These are phyloP conservation scores for Fraxinus paxiana DNA, from an alignment of 305 asterid genomes.

Conservation along the genomic window DNA sequence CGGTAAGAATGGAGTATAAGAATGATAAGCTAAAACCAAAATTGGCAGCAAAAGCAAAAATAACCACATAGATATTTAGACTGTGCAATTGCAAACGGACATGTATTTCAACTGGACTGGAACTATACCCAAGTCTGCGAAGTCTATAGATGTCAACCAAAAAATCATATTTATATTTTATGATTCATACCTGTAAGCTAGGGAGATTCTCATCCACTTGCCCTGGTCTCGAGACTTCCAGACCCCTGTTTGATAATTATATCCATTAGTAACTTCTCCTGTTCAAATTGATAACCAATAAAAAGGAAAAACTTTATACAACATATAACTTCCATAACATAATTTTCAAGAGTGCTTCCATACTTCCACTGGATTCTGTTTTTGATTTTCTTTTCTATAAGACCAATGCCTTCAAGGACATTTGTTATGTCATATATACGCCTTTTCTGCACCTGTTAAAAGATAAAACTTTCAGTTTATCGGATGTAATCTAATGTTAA, in stretches of 20 bases:
- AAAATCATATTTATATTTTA: neutral
- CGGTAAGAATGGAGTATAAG: neutral
- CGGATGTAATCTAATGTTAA: neutral
- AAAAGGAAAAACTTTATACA: slow-evolving; percentile 14
- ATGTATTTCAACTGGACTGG: neutral
- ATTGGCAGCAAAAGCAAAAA: neutral
- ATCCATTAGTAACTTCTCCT: slow-evolving; percentile 25
- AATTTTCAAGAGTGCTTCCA: slow-evolving; percentile 25
- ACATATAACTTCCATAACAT: slow-evolving; percentile 13
- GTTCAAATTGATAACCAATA: slow-evolving; percentile 18
- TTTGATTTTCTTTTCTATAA: slow-evolving; percentile 90
- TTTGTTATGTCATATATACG: slow-evolving; percentile 98
- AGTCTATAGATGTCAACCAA: neutral
- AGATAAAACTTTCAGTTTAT: slow-evolving; percentile 1
- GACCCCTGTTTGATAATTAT: slow-evolving; percentile 58
- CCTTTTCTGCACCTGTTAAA: slow-evolving; percentile 90
- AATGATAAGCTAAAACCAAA: neutral
- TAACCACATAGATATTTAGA: neutral
- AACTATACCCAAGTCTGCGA: neutral
- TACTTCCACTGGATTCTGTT: slow-evolving; percentile 99
- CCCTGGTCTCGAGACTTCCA: slow-evolving; percentile 74
- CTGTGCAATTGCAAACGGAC: neutral
- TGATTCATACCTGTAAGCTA: slow-evolving; percentile 60
- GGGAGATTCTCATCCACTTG: slow-evolving; percentile 62
- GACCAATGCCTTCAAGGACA: slow-evolving; percentile 99